phyloP scores from a whole-genome alignment of 495 filamentous ascomycete species.

The Neurospora cerealis region DNA sequence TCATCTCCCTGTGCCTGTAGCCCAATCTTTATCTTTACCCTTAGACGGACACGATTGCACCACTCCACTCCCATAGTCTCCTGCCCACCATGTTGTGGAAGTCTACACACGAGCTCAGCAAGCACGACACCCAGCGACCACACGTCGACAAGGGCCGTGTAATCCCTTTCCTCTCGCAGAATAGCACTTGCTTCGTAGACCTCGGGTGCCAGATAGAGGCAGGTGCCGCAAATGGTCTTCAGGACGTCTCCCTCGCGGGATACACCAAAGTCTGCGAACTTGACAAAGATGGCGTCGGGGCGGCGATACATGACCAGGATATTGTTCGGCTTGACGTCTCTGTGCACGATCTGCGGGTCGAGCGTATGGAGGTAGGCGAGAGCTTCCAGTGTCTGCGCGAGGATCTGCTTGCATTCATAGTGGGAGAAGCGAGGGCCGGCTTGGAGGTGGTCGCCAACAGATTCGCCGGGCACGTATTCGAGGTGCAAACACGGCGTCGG shows the following conservation, averaged over 20 bases:
- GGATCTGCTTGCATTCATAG: constrained; percentile 1
- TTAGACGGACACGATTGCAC: background rate
- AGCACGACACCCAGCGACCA: background rate
- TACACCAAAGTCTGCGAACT: constrained; percentile 5
- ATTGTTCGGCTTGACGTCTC: constrained; percentile 7
- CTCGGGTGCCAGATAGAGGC: background rate
- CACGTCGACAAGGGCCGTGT: background rate
- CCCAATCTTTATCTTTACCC: background rate
- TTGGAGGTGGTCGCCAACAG: constrained; percentile 3
- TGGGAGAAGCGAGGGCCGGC: background rate
- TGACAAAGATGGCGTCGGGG: background rate
- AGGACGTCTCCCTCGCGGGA: background rate
- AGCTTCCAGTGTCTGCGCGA: background rate
- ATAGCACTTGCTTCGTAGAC: background rate
- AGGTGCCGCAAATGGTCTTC: constrained; percentile 3
- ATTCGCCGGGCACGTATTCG: constrained; percentile 5
- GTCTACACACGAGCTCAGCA: background rate
- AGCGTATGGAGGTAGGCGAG: constrained; percentile 4
- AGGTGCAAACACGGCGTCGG: background rate
- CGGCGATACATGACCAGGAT: background rate
- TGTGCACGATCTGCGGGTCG: constrained; percentile 4
- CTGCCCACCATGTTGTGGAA: background rate
- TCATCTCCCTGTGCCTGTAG: background rate
- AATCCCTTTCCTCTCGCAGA: too few relatives aligned
- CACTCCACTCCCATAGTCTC: background rate